A percentile compares a stretch with the other conserved stretches of the same genome.
Evolutionary conservation across 768 basidiomycete genomes (phyloP).

Genomic region (Russula lepida): DNA sequence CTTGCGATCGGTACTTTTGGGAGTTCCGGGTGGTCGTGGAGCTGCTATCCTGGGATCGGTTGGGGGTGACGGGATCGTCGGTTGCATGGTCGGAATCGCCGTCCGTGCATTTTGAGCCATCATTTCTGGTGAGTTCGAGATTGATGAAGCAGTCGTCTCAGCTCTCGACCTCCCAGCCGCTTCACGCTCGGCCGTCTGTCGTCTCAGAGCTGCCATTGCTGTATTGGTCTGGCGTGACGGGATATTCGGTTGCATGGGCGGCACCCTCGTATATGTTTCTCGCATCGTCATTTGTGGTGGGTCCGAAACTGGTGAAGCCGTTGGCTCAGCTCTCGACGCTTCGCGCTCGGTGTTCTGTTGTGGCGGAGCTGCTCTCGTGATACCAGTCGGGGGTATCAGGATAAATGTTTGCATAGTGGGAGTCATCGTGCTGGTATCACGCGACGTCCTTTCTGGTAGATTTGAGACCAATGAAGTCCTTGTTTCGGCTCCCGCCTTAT

Average conservation of each 20-base stretch:
- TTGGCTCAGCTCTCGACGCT: too few species aligned
- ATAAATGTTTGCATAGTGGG: not conserved
- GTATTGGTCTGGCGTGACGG: too few species aligned
- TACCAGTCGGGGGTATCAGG: not conserved
- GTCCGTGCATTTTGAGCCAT: conserved; percentile 4
- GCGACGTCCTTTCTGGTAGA: not conserved
- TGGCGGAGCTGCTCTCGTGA: not conserved
- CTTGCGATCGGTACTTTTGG: conserved; percentile 9
- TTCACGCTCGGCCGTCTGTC: conserved; percentile 64
- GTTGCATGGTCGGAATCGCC: not conserved
- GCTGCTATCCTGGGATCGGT: not conserved
- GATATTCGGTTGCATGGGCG: too few species aligned
- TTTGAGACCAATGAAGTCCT: conserved; percentile 20
- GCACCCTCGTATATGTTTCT: too few species aligned
- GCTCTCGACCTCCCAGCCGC: conserved; percentile 41
- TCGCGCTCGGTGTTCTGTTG: too few species aligned
- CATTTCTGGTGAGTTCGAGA: conserved; percentile 14
- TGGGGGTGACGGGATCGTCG: not conserved
- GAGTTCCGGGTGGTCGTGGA: not conserved
- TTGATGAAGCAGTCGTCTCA: too few species aligned
- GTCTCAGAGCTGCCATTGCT: conserved; percentile 38
- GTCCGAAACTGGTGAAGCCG: too few species aligned
- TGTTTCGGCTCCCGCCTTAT: conserved; percentile 37
- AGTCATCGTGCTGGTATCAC: conserved; percentile 4
- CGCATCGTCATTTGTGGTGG: too few species aligned